Base-by-base conservation (phyloP, 208 protist genomes). In the Leishmania tropica region DNA sequence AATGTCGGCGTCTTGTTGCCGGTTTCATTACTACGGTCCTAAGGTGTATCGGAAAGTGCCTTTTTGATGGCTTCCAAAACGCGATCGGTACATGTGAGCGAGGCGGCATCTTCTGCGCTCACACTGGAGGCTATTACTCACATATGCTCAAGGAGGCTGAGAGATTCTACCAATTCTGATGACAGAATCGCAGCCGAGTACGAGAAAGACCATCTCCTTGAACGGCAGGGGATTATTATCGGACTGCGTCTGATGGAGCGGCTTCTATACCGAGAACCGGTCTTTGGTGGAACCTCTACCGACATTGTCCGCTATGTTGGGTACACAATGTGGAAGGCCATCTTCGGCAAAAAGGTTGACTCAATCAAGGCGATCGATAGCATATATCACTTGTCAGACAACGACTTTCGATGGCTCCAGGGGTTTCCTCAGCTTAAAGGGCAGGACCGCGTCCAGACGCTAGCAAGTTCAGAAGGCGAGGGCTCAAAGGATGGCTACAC, bases 341-440 rank as follows among this genome's bases (percentile, higher is more conserved):
- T 90, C 19, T 96, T 95, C 85, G 94, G 94, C 24, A 95, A 96
- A 62, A 89, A 87, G 74, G 78, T 93, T 3, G 93, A 96, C 81
- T 87, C 87, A 40, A 90, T 97, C 54, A 92, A 88, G 75, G 81
- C 88, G 28, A 89, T 92, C 75, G 92, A 94, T 80, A 93, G 85
- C 13, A 70, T 90, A 35, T 96, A 92, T 82, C 89, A 85, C 76
- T 81, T 95, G 24, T 85, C 80, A 28, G 92, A 95, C 64, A 89
- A 72, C 19, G 82, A 90, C 83, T 93, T 96, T 70, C 76, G 83
- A 4, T 95, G 92, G 90, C 81, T 95, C 56, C 87, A 92, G 72
- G 92, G 91, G 7, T 95, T 93, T 86, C 81, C 88, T 28, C 81
- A 65, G 56, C 70, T 90, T 17, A 80, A 87, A 60, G 77, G 70